Base-by-base conservation (phyloP, 805 yeast species). In the Suhomyces pyralidae region DNA sequence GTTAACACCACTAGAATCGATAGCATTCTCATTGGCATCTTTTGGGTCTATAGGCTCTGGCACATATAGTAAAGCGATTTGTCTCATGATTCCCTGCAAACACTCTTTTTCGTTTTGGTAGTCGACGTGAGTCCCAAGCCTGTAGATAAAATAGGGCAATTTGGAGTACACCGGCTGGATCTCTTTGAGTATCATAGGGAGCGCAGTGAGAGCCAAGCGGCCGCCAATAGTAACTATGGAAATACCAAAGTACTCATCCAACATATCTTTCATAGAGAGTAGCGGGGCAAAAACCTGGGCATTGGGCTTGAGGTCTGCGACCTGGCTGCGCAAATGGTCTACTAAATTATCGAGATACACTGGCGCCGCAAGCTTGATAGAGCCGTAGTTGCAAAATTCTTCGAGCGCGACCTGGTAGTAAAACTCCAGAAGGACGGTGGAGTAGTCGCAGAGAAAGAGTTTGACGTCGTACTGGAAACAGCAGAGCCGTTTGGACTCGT, bases 391-490 rank as follows among this genome's bases (percentile, higher is more conserved):
- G 43, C 86, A 81, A 68, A 94, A 90, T 54, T 89, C 90, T 0
- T 86, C 70, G 12, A 94, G 68, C 0, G 88, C 90, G 4, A 88
- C 70, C 61, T 94, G 97, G 67, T 91, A 94, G 61, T 88, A 91
- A 51, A 90, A 74, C 55, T 88, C 90, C 54, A 71, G 68, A 26
- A 85, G 74, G 0, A 89, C 64, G 0, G 88, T 78, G 0, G 86
- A 90, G 66, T 90, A 94, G 67, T 93, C 97, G 17, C 93, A 83
- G 22, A 94, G 68, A 63, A 80, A 86, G 12, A 94, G 72, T 53
- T 84, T 83, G 7, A 91, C 86, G 59, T 86, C 97, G 63, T 84
- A 81, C 65, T 94, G 99, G 44, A 93, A 75, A n/a, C 96, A 87
- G 12, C 88, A 85, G 19, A 93, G 71, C 44, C 97, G 72, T 55